Evolutionary conservation across 2,329 filamentous ascomycete genomes (phyloP).

Genomic region (Pyrenophora seminiperda): DNA sequence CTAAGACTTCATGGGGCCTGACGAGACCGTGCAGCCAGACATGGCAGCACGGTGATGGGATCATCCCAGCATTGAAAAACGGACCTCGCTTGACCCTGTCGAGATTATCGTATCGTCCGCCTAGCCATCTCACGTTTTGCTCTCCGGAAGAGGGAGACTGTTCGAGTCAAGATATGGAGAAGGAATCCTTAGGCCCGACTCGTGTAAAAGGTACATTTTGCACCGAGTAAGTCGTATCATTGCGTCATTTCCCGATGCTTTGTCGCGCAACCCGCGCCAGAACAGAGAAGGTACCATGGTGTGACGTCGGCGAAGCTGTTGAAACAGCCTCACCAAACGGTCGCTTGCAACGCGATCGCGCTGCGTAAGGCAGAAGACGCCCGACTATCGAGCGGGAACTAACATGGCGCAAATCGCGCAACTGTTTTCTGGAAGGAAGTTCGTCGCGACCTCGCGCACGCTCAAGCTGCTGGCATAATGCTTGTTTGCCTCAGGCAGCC

Average conservation of each 20-base stretch:
- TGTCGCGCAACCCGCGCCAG: conserved; percentile 1
- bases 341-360: conserved; percentile 7
- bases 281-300: conserved; percentile 1
- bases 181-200: conserved; percentile 7
- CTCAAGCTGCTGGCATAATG: conserved; percentile 18
- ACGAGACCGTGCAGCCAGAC: conserved; percentile 6
- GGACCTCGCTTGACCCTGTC: conserved; percentile 7
- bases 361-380: conserved; percentile 3
- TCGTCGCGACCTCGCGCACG: conserved; percentile 11
- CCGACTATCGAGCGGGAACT: conserved; percentile 12
- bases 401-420: conserved; percentile 17
- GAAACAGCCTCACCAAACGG: conserved; percentile 9
- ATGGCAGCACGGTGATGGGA: conserved; percentile 3
- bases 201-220: too few relatives aligned
- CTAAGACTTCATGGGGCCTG: conserved; percentile 9
- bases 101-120: conserved; percentile 5
- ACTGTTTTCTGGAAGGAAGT: conserved; percentile 12
- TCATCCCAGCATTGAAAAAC: conserved; percentile 5
- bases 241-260: conserved; percentile 8
- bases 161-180: conserved; percentile 9
- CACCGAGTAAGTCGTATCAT: too few relatives aligned
- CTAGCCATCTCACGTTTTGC: conserved; percentile 4
- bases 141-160: background rate
- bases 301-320: background rate
- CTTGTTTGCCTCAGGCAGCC: conserved; percentile 9